These are phyloP conservation scores for Pseudocercospora crystallina DNA, from an alignment of 2,329 filamentous ascomycete genomes.

Conservation along the genomic window DNA sequence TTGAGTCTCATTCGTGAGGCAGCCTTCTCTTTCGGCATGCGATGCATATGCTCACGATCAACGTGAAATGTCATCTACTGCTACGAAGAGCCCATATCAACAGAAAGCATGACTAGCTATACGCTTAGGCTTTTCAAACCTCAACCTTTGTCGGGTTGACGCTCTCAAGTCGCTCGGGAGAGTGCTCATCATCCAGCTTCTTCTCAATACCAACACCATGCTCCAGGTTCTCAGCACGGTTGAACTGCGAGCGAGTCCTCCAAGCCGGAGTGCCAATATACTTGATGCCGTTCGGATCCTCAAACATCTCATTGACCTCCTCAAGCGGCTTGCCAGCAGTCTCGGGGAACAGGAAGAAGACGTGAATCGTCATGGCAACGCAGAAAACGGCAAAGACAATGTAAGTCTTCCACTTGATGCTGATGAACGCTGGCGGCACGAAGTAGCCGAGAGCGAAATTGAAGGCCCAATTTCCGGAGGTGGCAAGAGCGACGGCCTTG, in stretches of 20 bases:
- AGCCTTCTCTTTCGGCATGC: too few species aligned
- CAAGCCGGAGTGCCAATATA: constrained; percentile 58
- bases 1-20: too few species aligned
- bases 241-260: constrained; percentile 40
- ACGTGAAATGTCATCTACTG: too few species aligned
- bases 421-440: constrained; percentile 58
- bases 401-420: constrained; percentile 61
- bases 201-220: constrained; percentile 14
- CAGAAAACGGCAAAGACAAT: constrained; percentile 74
- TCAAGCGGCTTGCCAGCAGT: constrained; percentile 75
- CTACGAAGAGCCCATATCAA: too few species aligned
- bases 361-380: constrained; percentile 59
- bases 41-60: too few species aligned
- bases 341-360: constrained; percentile 65
- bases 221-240: constrained; percentile 10
- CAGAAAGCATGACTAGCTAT: not conserved
- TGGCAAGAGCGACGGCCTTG: constrained; percentile 58
- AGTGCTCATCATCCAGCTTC: constrained; percentile 12
- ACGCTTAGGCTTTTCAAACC: not conserved
- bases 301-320: constrained; percentile 74
- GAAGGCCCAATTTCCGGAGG: constrained; percentile 58
- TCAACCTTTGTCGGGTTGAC: constrained; percentile 13
- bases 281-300: constrained; percentile 32
- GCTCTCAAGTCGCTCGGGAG: constrained; percentile 14
- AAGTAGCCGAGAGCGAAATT: constrained; percentile 59